Evolutionary conservation across 2,329 filamentous ascomycete species (phyloP), one percentile per base, ranked within the genome.

Genomic region (Metarhizium humberi): DNA sequence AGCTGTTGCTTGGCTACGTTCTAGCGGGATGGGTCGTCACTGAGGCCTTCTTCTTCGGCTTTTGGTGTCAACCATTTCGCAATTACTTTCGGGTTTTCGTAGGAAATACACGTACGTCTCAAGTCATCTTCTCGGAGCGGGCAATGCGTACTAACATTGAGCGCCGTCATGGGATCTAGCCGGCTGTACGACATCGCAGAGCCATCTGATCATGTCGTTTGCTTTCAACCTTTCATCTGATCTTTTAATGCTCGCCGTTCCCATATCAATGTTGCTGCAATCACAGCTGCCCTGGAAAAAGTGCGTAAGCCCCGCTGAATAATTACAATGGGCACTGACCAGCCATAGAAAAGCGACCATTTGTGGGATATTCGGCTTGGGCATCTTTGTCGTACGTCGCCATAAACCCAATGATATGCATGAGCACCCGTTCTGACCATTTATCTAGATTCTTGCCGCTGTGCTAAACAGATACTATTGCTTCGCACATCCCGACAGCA

Each of bases 391-490:
- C 34, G 56, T 56, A 56, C 30, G 56, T 14, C 11, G 29, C 7
- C 18, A 18, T 18, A 32, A 32, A n/a, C 6, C 25, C 25, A 8
- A 32, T 6, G 50, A 32, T 3, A n/a, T 34, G 32, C 2, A n/a
- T 34, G 7, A 43, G 20, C 47, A 43, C 3, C 25, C 25, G 25
- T 32, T 40, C 13, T 14, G 16, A 30, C 20, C 14, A 29, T 8
- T 29, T 13, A 20, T 13, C 6, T 29, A 58, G 54, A 70, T 78
- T 52, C 51, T 69, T 34, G 66, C 67, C 10, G 69, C 70, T 14
- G 54, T 69, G 29, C 64, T 80, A 7, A 78, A 73, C 14, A 78
- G 78, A 58, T 64, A 74, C 50, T 77, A 73, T 64, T 77, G 77
- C 57, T 69, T 73, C 16, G 56, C 56, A 6, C 56, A 56, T 29